Evolutionary conservation across 176 grass and related monocot genomes (phyloP), one percentile per base, ranked within the genome.

Genomic region (Oryza glumipatula): DNA sequence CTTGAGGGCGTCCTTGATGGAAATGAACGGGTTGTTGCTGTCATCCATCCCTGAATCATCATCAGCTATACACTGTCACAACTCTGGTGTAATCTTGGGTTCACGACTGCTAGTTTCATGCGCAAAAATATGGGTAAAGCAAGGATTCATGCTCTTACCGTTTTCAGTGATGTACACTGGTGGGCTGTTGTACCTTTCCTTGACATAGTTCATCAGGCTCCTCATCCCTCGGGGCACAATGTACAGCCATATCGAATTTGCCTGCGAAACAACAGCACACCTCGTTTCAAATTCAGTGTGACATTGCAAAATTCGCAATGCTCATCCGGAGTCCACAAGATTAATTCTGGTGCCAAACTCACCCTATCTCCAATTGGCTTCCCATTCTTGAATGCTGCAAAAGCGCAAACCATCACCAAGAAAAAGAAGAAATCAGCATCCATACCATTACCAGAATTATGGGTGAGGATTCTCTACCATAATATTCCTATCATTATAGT

Each of bases 181-280:
- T 26, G 96, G 96, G 35, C 83, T 92, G n/a, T 78, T 86, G 83
- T 98, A 95, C 72, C 89, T 95, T 26, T 92, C 28, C 76, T 94
- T 98, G 66, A 98, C 85, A 26, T 98, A 94, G 80, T 98, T 95
- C 93, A 95, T 95, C 47, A 98, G 87, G 91, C 86, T 94, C 69
- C 96, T 92, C 54, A 98, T 80, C 41, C 96, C 96, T 64, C 81
- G 58, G 5, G 96, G 96, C 5, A 98, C 96, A 67, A 98, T 95
- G 85, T 98, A 98, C 43, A 98, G 16, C 93, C 93, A 98, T 60
- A 98, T 87, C 14, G 96, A 92, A 75, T 80, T 85, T 6, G 96
- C 93, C 96, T 98, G 91, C 71, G 2, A 65, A 22, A 39, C 3
- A 9, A 22, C 23, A 67, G 9, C 10, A 73, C 19, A 43, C 8